Base-by-base conservation (phyloP, 495 filamentous ascomycete species). In the Astrothelium subdiscretum region DNA sequence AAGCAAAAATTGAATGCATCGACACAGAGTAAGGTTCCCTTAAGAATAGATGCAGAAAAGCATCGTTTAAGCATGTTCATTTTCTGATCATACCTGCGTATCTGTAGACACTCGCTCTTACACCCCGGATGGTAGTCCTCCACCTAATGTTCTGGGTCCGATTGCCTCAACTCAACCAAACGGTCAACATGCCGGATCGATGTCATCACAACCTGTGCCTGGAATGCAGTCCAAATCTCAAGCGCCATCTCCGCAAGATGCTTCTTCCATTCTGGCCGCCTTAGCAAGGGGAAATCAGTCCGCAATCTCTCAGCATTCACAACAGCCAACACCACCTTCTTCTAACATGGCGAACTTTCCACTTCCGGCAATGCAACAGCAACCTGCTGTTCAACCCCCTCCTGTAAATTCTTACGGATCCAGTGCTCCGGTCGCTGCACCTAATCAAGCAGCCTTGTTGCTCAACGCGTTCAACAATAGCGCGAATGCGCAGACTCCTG, bases 1-100 rank as follows among this genome's bases (percentile, higher is more conserved):
- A 95, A 91, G 72, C 81, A 91, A 70, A 94, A 89, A 74, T 74
- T 96, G 71, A 86, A 80, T 63, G 78, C 82, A 29, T 29, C 48
- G 10, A 29, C 48, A 27, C n/a, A 54, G 48, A 20, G 48, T 54
- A 54, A 54, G 48, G 29, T 27, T 62, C 76, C 82, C 35, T 69
- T 74, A 71, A 60, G n/a, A 62, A 63, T 32, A 35, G 10, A 59
- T 1, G 63, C 48, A 54, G 6, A 3, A 29, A 15, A 11, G 48
- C 24, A 3, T 29, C 11, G 22, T 54, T 29, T 54, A 29, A 20
- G 24, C 48, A 54, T 27, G 20, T 54, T 54, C 48, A 29, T 3
- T 54, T 20, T 54, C 48, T 54, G 24, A 54, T 29, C 8, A 27
- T 54, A 5, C 8, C 29, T 26, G 48, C 48, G 10, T 54, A 29